Percentiles rank a stretch among this genome's conserved stretches.
These are phyloP conservation scores for Heterobasidion parviporum DNA, from an alignment of 1,284 basidiomycete species.

Conservation along the genomic window DNA sequence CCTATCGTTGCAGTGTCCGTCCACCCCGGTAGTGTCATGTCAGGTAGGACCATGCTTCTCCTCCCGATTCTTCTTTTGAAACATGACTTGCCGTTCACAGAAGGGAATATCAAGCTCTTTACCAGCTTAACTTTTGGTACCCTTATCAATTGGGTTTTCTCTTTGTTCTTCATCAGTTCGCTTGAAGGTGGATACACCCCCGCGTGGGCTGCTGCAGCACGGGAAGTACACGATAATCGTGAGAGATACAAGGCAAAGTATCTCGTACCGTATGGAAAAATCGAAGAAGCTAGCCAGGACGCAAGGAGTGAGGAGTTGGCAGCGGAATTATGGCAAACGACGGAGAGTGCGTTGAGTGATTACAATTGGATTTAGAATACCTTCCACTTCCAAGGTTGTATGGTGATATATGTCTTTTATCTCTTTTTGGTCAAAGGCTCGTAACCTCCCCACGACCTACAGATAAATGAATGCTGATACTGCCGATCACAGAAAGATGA, in stretches of 20 bases:
- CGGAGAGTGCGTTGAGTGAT: slow-evolving; percentile 1
- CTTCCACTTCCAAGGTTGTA: too few relatives aligned
- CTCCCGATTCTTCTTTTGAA: neutral
- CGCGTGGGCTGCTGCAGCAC: slow-evolving; percentile 11
- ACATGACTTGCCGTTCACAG: neutral
- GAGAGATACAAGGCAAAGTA: slow-evolving; percentile 15
- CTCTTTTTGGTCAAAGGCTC: too few relatives aligned
- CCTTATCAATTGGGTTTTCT: slow-evolving; percentile 9
- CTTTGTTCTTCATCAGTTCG: slow-evolving; percentile 9
- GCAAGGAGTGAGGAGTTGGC: slow-evolving; percentile 11
- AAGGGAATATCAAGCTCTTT: slow-evolving; percentile 11
- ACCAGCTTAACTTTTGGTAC: slow-evolving; percentile 6
- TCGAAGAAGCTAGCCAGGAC: slow-evolving; percentile 10
- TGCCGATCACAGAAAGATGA: too few relatives aligned
- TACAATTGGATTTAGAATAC: neutral
- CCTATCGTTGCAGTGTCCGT: slow-evolving; percentile 10
- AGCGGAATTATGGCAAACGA: slow-evolving; percentile 13
- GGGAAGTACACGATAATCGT: slow-evolving; percentile 5
- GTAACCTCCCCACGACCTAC: too few relatives aligned
- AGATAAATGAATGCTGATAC: too few relatives aligned
- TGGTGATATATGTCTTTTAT: too few relatives aligned
- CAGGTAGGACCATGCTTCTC: slow-evolving; percentile 4
- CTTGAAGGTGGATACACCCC: slow-evolving; percentile 11
- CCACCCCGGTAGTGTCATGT: slow-evolving; percentile 12
- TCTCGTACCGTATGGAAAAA: slow-evolving; percentile 13